These are phyloP conservation scores for Lactifluus piperatus DNA, from an alignment of 768 basidiomycete species.

Conservation along the genomic window DNA sequence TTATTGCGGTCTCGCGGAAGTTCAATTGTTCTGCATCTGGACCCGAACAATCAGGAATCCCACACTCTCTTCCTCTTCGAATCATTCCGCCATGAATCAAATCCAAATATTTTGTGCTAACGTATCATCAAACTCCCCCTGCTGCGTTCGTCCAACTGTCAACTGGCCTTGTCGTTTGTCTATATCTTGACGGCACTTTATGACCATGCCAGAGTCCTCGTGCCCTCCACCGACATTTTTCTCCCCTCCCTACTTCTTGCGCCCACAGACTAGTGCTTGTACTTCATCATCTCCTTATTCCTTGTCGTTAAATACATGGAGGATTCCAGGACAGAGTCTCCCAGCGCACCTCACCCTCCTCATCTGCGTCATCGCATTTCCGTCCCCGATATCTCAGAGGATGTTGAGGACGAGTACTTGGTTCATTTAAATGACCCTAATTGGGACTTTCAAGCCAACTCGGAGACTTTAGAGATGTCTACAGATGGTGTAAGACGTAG, in stretches of 20 bases:
- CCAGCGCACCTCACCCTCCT: neutral
- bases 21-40: neutral
- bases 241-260: neutral
- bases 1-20: neutral
- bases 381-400: slow-evolving; percentile 71
- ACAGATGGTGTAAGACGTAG: slow-evolving; percentile 33
- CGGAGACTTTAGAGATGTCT: slow-evolving; percentile 29
- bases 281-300: neutral
- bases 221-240: neutral
- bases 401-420: slow-evolving; percentile 52
- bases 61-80: neutral
- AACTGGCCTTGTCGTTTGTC: neutral
- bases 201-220: neutral
- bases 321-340: neutral
- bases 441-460: slow-evolving; percentile 43
- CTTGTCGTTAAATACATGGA: neutral
- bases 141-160: neutral
- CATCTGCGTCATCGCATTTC: slow-evolving; percentile 36
- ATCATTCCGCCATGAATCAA: too few relatives aligned
- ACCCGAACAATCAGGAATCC: neutral
- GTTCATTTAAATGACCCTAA: slow-evolving; percentile 80
- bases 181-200: neutral
- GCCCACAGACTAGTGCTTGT: neutral
- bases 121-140: neutral
- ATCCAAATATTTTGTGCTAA: slow-evolving; percentile 2